These are phyloP conservation scores for Pseudonitzschia delicatissima DNA, from an alignment of 108 stramenopile genomes.

Conservation along the genomic window DNA sequence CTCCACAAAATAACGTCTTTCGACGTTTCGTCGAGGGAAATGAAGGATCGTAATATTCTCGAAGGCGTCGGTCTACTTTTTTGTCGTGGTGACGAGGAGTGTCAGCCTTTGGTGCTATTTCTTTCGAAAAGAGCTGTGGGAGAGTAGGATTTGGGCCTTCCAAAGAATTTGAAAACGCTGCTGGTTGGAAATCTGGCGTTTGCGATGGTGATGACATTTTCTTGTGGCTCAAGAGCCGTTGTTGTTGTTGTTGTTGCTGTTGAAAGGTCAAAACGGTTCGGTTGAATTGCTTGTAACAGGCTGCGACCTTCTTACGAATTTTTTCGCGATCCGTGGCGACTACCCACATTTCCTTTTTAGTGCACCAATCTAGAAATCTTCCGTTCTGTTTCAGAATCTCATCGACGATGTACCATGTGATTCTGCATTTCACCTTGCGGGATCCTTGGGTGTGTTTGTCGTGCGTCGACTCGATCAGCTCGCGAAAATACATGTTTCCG, in stretches of 20 bases:
- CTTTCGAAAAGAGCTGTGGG: no score
- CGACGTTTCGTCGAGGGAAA: no score
- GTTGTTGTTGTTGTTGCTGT: not conserved
- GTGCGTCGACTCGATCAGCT: not conserved
- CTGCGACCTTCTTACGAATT: conserved; percentile 5
- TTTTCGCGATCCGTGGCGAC: conserved; percentile 1
- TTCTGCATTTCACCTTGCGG: not conserved
- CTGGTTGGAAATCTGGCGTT: no score
- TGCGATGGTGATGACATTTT: not conserved
- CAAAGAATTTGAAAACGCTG: no score
- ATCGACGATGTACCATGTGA: conserved; percentile 7
- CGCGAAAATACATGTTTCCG: not conserved
- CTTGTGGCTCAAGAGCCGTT: not conserved
- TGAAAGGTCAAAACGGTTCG: not conserved
- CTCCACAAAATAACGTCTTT: no score
- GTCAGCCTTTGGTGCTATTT: no score
- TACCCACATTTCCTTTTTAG: not conserved
- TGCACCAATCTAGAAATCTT: conserved; percentile 6
- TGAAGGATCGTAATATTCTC: no score
- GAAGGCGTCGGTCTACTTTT: no score
- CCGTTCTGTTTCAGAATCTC: conserved; percentile 1
- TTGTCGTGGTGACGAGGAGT: no score
- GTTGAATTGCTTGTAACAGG: not conserved
- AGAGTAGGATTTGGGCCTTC: no score
- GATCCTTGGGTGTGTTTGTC: not conserved